Base-by-base conservation (phyloP, 345 rosid species). In the Eucalyptus sp. region DNA sequence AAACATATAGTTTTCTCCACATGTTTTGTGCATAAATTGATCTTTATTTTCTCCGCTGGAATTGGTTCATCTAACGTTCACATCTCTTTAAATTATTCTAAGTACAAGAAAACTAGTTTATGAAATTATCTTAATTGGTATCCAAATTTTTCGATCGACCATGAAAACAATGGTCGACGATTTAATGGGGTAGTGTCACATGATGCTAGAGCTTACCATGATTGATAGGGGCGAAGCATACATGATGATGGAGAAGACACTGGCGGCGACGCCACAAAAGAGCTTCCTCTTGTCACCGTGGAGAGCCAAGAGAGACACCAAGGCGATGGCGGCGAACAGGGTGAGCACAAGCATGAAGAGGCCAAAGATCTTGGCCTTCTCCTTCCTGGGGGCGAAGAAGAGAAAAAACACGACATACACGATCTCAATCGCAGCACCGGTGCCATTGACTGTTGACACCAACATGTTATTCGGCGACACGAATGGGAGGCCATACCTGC, bases 161-260 rank as follows among this genome's bases (percentile, higher is more conserved):
- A 8, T 64, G 37, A 64, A 64, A 64, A 64, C 71, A 7, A n/a
- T 8, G 7, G 37, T 64, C 71, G 33, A 29, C 2, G 71, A 31
- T 64, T 56, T 29, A 64, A 64, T 4, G 3, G 44, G 22, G 10
- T 16, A 10, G 16, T n/a, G 4, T 52, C 56, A 52, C 56, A 17
- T 52, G 56, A 4, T 86, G 56, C 49, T 3, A 29, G 44, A 79
- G 49, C 93, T 96, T 92, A 98, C 99, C 98, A 98, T 96, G 92
- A 98, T 90, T 29, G 99, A 95, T 16, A 98, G 98, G 48, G 99
- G 99, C 18, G 99, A 97, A 86, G 91, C 99, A 91, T 98, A 98
- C 99, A 98, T 98, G 94, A 95, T 92, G 90, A 96, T 94, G 41
- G 99, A 98, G 94, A 98, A 97, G 88, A 98, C 88, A 54, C 97